Percentiles rank a stretch among this genome's conserved stretches.
Conservation (phyloP, 2,329 filamentous ascomycete species). For the Fusarium sarcochroum region DNA sequence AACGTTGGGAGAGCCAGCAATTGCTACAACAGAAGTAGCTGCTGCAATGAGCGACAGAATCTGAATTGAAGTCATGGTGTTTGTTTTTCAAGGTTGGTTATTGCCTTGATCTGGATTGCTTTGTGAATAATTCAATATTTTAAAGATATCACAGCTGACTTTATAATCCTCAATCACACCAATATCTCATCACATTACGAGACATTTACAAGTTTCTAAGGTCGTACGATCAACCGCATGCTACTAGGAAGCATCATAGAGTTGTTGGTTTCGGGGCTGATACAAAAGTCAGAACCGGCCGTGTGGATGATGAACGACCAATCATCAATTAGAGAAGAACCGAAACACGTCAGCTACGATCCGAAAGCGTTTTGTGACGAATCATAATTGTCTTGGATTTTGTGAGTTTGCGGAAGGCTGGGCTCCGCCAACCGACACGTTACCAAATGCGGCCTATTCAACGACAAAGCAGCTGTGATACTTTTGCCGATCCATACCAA, state of each 20-base stretch:
- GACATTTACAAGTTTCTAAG: neutral
- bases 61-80: conserved; percentile 14
- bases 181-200: neutral
- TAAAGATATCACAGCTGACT: neutral
- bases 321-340: neutral
- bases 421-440: conserved; percentile 4
- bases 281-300: neutral
- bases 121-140: neutral
- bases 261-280: neutral
- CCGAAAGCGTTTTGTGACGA: conserved; percentile 18
- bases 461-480: neutral
- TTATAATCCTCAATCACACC: conserved; percentile 11
- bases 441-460: conserved; percentile 23
- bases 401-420: conserved; percentile 9
- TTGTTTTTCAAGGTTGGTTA: neutral
- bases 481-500: conserved; percentile 31
- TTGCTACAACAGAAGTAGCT: conserved; percentile 20
- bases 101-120: neutral
- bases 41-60: conserved; percentile 14
- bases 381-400: neutral
- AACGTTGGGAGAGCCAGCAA: conserved; percentile 22
- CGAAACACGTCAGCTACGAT: conserved; percentile 16
- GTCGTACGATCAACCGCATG: neutral
- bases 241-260: conserved; percentile 22
- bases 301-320: neutral